Evolutionary conservation across 441 rosid species (phyloP).

Genomic region (Melastoma candidum): DNA sequence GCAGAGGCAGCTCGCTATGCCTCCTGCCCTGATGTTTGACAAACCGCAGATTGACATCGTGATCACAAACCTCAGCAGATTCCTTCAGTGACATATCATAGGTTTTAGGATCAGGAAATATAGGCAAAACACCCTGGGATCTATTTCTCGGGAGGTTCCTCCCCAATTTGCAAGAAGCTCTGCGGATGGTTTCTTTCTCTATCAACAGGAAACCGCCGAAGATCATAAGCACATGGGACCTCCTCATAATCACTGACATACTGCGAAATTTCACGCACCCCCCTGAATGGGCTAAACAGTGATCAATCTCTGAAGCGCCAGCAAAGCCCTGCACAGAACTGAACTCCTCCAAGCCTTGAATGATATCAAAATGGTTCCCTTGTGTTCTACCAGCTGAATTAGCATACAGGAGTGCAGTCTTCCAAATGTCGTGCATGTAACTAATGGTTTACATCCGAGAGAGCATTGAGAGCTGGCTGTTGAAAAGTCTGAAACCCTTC

Average conservation of each 20-base stretch:
- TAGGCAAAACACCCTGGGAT: slow-evolving; percentile 80
- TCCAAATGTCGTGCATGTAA: slow-evolving; percentile 46
- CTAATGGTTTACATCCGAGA: slow-evolving; percentile 46
- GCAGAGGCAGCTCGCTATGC: no score
- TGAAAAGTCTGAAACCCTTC: slow-evolving; percentile 72
- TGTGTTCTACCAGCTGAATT: slow-evolving; percentile 61
- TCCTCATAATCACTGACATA: slow-evolving; percentile 46
- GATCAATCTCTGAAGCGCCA: slow-evolving; percentile 57
- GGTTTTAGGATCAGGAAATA: slow-evolving; percentile 51
- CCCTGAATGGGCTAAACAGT: slow-evolving; percentile 56
- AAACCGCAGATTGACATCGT: slow-evolving; percentile 22
- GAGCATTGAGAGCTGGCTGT: slow-evolving; percentile 59
- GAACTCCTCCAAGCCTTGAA: slow-evolving; percentile 70
- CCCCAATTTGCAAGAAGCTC: slow-evolving; percentile 46
- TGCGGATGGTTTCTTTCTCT: slow-evolving; percentile 39
- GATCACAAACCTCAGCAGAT: slow-evolving; percentile 22
- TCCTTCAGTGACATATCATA: slow-evolving; percentile 20
- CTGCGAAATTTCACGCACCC: slow-evolving; percentile 48
- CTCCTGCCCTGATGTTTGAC: slow-evolving; percentile 26
- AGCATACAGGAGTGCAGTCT: slow-evolving; percentile 42
- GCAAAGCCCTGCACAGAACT: slow-evolving; percentile 47
- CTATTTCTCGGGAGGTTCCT: slow-evolving; percentile 57
- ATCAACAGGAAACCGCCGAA: slow-evolving; percentile 53
- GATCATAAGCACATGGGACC: slow-evolving; percentile 49
- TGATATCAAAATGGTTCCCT: slow-evolving; percentile 54